A percentile compares a stretch with the other conserved stretches of the same genome.
These are phyloP conservation scores for Orbilia quercus DNA, from an alignment of 2,329 filamentous ascomycete species.

Conservation along the genomic window DNA sequence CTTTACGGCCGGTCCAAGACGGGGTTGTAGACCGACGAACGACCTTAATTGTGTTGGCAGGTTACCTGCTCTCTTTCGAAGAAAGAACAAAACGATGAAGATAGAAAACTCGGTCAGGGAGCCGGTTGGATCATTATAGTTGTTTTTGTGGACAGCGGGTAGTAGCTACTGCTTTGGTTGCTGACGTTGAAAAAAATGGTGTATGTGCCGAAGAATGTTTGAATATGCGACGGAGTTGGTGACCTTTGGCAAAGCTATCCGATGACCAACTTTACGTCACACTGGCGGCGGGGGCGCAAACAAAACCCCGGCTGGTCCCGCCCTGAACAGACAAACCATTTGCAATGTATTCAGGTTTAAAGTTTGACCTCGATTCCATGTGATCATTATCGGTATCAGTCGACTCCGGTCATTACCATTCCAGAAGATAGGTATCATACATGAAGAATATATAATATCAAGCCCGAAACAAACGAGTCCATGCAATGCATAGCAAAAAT, in stretches of 20 bases:
- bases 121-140: not conserved
- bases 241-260: not conserved
- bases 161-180: constrained; percentile 8
- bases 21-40: constrained; percentile 2
- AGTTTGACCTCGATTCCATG: too few relatives aligned
- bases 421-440: constrained; percentile 41
- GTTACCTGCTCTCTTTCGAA: not conserved
- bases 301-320: not conserved
- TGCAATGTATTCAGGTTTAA: too few relatives aligned
- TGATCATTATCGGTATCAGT: constrained; percentile 14
- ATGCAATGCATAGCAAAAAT: not conserved
- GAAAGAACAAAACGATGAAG: not conserved
- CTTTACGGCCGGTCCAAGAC: not conserved
- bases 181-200: not conserved
- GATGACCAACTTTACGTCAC: constrained; percentile 38
- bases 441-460: constrained; percentile 17
- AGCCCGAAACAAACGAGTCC: not conserved
- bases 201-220: constrained; percentile 9
- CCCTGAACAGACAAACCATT: too few relatives aligned
- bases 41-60: not conserved
- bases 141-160: not conserved
- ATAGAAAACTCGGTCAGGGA: not conserved
- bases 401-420: constrained; percentile 9
- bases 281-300: constrained; percentile 17
- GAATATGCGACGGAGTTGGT: constrained; percentile 10